Evolutionary conservation across 2,329 filamentous ascomycete species (phyloP).

Genomic region (Paecilomyces formosus): DNA sequence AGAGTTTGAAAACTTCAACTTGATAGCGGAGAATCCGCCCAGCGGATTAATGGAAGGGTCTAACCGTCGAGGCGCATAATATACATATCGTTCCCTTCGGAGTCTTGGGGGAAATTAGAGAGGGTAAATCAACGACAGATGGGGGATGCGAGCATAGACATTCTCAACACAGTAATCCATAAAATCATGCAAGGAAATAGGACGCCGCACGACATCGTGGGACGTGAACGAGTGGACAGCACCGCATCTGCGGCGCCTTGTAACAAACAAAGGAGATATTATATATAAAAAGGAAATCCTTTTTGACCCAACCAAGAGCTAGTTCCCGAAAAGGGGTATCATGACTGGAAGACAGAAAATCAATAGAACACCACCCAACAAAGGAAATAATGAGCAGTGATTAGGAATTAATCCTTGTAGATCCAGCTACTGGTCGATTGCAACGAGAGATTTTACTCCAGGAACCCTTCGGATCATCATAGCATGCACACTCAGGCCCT

Average conservation of each 20-base stretch:
- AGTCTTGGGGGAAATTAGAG: background rate
- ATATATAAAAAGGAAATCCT: background rate
- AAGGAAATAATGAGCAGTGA: background rate
- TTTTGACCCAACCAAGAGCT: background rate
- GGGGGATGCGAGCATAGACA: background rate
- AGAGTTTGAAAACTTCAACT: background rate
- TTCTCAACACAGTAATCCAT: background rate
- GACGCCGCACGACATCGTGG: background rate
- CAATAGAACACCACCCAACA: background rate
- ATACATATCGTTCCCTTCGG: background rate
- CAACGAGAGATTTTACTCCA: background rate
- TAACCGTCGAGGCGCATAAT: background rate
- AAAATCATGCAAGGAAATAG: background rate
- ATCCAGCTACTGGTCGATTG: background rate
- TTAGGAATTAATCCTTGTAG: background rate
- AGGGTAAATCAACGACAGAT: background rate
- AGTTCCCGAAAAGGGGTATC: background rate
- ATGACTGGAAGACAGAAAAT: background rate
- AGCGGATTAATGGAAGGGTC: background rate
- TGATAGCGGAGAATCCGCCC: background rate
- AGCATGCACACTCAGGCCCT: background rate
- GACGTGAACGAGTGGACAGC: background rate
- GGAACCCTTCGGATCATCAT: background rate
- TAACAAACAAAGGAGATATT: background rate
- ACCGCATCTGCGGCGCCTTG: background rate